Percentiles rank a stretch among this genome's conserved stretches.
Conservation (phyloP, 805 yeast genomes). For the Candida michaelii region DNA sequence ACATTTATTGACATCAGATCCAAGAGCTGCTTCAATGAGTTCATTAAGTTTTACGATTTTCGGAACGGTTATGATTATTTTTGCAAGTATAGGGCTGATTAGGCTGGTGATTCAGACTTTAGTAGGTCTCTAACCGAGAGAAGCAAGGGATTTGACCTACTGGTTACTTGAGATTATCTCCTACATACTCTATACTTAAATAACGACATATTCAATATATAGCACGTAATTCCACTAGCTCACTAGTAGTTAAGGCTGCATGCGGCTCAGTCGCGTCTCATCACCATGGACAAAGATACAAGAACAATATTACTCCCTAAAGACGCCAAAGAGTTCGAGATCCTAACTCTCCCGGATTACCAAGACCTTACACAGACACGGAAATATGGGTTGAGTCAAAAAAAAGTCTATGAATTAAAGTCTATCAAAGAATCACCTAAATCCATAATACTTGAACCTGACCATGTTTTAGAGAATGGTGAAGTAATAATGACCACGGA, state of each 20-base stretch:
- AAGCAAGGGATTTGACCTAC: no score
- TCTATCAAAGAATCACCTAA: constrained; percentile 29
- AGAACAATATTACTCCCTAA: constrained; percentile 15
- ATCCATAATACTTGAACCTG: constrained; percentile 39
- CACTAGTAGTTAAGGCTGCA: no score
- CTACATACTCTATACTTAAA: no score
- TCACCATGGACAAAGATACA: constrained; percentile 7
- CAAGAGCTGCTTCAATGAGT: constrained; percentile 80
- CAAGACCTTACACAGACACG: constrained; percentile 3
- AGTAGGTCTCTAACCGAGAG: constrained; percentile 12
- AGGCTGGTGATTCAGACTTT: constrained; percentile 20
- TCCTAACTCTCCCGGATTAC: constrained; percentile 13
- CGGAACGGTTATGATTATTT: constrained; percentile 70
- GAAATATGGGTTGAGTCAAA: constrained; percentile 12
- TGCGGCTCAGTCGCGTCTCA: not conserved
- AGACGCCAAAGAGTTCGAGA: constrained; percentile 3
- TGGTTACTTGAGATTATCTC: no score
- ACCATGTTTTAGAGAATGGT: constrained; percentile 41
- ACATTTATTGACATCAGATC: constrained; percentile 63
- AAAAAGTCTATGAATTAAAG: constrained; percentile 39
- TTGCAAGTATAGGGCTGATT: constrained; percentile 55
- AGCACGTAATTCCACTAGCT: no score
- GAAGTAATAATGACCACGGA: constrained; percentile 39
- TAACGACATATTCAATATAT: no score
- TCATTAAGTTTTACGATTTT: constrained; percentile 67